A percentile compares a stretch with the other conserved stretches of the same genome.
These are phyloP conservation scores for Macrophomina pseudophaseolina DNA, from an alignment of 2,329 filamentous ascomycete genomes.

Conservation along the genomic window DNA sequence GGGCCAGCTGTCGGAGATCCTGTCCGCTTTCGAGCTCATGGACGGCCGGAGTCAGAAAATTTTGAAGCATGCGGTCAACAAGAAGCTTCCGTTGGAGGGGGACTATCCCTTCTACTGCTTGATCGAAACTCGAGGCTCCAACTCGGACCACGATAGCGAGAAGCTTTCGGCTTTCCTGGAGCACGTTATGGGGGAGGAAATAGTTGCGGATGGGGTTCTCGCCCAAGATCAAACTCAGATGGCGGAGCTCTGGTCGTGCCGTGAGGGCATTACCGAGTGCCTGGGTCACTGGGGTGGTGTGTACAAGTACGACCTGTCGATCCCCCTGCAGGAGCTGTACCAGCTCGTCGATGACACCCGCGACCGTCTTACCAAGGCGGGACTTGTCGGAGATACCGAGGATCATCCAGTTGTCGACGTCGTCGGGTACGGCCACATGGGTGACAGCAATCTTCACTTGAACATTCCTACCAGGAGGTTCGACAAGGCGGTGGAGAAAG, in stretches of 20 bases:
- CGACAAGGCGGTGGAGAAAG: conserved; percentile 83
- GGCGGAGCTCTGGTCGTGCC: conserved; percentile 84
- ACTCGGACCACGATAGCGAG: conserved; percentile 86
- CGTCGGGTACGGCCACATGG: conserved; percentile 98
- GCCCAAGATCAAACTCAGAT: conserved; percentile 94
- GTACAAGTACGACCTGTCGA: conserved; percentile 98
- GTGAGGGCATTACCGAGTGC: conserved; percentile 90
- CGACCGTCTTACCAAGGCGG: conserved; percentile 71
- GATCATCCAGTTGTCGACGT: conserved; percentile 83
- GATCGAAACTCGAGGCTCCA: conserved; percentile 94
- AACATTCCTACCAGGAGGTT: conserved; percentile 85
- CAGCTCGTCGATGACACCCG: conserved; percentile 84
- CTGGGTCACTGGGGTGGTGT: conserved; percentile 90
- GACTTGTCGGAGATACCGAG: conserved; percentile 74
- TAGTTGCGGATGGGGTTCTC: conserved; percentile 86
- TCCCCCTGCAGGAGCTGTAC: conserved; percentile 87
- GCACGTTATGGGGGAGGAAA: conserved; percentile 84
- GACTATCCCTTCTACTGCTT: conserved; percentile 95
- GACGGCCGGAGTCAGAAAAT: conserved; percentile 80
- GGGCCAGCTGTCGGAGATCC: conserved; percentile 86
- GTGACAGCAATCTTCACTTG: conserved; percentile 91
- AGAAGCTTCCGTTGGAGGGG: conserved; percentile 79
- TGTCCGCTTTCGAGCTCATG: conserved; percentile 98
- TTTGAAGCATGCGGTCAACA: conserved; percentile 74
- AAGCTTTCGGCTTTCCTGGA: conserved; percentile 92